Conservation (phyloP, 345 rosid species). For the Hypericum perforatum region DNA sequence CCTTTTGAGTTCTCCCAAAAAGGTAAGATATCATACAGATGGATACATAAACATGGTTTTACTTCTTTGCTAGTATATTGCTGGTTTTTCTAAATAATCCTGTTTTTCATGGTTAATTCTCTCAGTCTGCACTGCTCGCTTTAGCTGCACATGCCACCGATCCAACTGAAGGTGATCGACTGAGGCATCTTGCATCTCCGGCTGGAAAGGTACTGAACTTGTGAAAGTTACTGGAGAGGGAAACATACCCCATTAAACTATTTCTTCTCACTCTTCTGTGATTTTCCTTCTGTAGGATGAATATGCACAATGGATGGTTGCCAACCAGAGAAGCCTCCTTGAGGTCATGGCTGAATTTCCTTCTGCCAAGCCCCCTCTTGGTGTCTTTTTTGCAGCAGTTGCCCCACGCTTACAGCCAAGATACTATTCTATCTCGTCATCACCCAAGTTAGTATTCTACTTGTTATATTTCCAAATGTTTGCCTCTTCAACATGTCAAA, state of each 20-base stretch:
- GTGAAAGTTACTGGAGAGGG: background rate
- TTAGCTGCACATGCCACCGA: conserved; percentile 91
- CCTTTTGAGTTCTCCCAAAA: conserved; percentile 78
- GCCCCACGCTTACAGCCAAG: conserved; percentile 88
- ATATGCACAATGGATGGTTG: conserved; percentile 78
- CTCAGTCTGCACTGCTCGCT: conserved; percentile 80
- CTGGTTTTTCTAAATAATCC: no score
- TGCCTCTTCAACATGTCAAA: background rate
- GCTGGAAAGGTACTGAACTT: conserved; percentile 67
- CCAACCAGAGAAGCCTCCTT: conserved; percentile 85
- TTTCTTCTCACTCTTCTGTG: conserved; percentile 2
- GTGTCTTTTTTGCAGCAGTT: conserved; percentile 89
- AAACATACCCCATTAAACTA: background rate
- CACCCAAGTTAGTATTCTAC: conserved; percentile 57
- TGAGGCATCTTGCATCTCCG: conserved; percentile 77
- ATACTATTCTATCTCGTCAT: conserved; percentile 91
- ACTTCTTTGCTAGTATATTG: no score
- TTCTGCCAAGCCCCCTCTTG: conserved; percentile 81
- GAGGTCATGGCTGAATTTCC: conserved; percentile 92
- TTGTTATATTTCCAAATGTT: background rate
- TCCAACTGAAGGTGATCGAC: conserved; percentile 77
- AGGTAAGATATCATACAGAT: conserved; percentile 40
- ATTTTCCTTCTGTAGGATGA: conserved; percentile 46
- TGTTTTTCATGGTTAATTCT: conserved; percentile 3
- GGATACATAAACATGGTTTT: no score